Evolutionary conservation across 352 stramenopile genomes (phyloP), one percentile per base, ranked within the genome.

Genomic region (Pythium brassicae): DNA sequence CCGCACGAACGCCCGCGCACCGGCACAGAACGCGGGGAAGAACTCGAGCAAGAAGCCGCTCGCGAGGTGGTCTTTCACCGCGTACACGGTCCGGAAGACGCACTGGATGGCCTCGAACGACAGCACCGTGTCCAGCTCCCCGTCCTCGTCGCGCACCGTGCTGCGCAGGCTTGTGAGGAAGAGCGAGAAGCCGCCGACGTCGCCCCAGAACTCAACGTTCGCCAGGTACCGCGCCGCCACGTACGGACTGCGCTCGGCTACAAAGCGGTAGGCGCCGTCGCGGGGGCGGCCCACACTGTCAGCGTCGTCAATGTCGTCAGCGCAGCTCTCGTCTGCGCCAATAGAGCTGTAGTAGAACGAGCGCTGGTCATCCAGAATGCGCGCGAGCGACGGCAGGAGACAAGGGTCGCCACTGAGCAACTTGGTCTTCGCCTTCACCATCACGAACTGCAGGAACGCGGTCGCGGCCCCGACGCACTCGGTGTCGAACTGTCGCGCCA

Each of bases 201-300:
- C 37, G 0, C 77, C 78, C 75, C 77, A 92, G 27, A 62, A 70
- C 23, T 79, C 68, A 29, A 92, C 55, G 42, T 87, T 86, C 14
- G 54, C 57, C 14, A 76, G 17, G 44, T 83, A 85, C 23, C 79
- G 71, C 12, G 52, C 27, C 15, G 72, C 82, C 3, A 66, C 67
- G 39, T 67, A 66, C 53, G 32, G 72, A 63, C 35, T 54, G 17
- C 22, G 53, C 39, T 46, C 44, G 14, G 34, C 23, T 15, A 26
- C 51, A 37, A 62, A 61, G 23, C 55, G 39, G 2, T n/a, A 29
- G 4, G 17, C 39, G 22, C n/a, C 26, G 19, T 10, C 39, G 29
- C 23, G 12, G 39, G 25, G 10, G 25, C 22, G 23, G 19, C 32
- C 14, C 43, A 45, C 55, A 22, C 45, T 51, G 19, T 59, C 62